Percentiles rank a stretch among this genome's conserved stretches.
Evolutionary conservation across 352 stramenopile genomes (phyloP).

Genomic region (Pythium rishiriense): DNA sequence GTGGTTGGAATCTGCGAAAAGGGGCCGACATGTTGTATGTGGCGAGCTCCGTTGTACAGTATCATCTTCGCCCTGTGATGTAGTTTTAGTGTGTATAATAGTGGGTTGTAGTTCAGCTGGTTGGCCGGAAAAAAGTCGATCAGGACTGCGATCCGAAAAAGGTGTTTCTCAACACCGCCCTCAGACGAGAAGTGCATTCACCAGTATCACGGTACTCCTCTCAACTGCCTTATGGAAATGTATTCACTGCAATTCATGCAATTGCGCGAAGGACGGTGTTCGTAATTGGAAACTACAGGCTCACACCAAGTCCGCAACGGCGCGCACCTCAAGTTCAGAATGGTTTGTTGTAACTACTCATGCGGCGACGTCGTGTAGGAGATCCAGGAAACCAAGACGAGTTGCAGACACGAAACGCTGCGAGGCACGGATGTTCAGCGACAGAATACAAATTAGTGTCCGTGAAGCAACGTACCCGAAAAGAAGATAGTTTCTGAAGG

Average conservation of each 20-base stretch:
- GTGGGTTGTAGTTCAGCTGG: constrained; percentile 13
- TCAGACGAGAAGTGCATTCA: constrained; percentile 11
- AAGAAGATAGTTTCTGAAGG: constrained; percentile 87
- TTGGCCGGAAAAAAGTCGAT: constrained; percentile 23
- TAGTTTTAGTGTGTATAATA: constrained; percentile 71
- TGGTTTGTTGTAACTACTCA: constrained; percentile 32
- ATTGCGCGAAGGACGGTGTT: neutral
- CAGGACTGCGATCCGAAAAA: constrained; percentile 27
- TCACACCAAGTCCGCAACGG: too few relatives aligned
- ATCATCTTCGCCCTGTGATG: constrained; percentile 19
- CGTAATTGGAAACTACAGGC: too few relatives aligned
- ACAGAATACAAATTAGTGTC: neutral
- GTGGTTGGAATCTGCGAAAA: constrained; percentile 15
- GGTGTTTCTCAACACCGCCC: constrained; percentile 91
- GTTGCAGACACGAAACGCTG: constrained; percentile 80
- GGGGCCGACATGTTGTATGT: constrained; percentile 29
- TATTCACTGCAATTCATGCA: constrained; percentile 3
- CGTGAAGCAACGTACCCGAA: constrained; percentile 54
- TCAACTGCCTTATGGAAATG: neutral
- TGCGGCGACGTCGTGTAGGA: constrained; percentile 79
- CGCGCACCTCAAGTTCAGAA: too few relatives aligned
- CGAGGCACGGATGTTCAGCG: neutral
- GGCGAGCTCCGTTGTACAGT: constrained; percentile 12
- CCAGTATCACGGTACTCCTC: neutral
- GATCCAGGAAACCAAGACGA: constrained; percentile 83